These are phyloP conservation scores for Xylariaceae sp. DNA, from an alignment of 2,329 filamentous ascomycete species.

Conservation along the genomic window DNA sequence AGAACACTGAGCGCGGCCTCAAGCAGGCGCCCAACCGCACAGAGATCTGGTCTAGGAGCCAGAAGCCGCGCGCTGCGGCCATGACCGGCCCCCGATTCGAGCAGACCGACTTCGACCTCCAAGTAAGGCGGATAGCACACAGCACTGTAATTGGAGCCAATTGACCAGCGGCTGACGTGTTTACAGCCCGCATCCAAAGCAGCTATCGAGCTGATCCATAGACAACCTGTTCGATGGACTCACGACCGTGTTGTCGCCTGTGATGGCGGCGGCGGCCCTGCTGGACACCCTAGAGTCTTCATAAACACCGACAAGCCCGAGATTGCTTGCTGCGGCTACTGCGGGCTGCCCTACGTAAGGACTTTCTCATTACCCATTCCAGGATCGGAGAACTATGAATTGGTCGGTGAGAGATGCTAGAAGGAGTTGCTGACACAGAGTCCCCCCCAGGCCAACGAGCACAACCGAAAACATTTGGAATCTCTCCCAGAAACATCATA, in stretches of 20 bases:
- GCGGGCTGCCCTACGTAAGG: slow-evolving; percentile 86
- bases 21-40: slow-evolving; percentile 84
- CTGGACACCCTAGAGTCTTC: slow-evolving; percentile 88
- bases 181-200: slow-evolving; percentile 78
- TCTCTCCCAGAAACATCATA: slow-evolving; percentile 77
- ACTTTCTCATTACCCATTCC: neutral
- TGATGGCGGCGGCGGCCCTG: slow-evolving; percentile 85
- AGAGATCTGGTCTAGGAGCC: slow-evolving; percentile 78
- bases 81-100: slow-evolving; percentile 96
- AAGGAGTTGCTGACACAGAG: slow-evolving; percentile 7
- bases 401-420: neutral
- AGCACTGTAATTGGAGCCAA: neutral
- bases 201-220: slow-evolving; percentile 93
- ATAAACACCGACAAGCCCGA: slow-evolving; percentile 98
- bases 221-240: slow-evolving; percentile 90
- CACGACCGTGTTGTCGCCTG: slow-evolving; percentile 78
- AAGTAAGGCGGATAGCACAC: slow-evolving; percentile 57
- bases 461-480: slow-evolving; percentile 80
- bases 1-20: slow-evolving; percentile 44
- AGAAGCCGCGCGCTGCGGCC: slow-evolving; percentile 73
- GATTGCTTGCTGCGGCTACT: slow-evolving; percentile 88
- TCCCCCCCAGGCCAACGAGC: slow-evolving; percentile 78
- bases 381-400: neutral
- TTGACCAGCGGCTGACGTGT: slow-evolving; percentile 27
- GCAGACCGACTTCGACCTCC: slow-evolving; percentile 87